phyloP scores from a whole-genome alignment of 2,329 filamentous ascomycete genomes.

The Arthrinium phaeospermum region DNA sequence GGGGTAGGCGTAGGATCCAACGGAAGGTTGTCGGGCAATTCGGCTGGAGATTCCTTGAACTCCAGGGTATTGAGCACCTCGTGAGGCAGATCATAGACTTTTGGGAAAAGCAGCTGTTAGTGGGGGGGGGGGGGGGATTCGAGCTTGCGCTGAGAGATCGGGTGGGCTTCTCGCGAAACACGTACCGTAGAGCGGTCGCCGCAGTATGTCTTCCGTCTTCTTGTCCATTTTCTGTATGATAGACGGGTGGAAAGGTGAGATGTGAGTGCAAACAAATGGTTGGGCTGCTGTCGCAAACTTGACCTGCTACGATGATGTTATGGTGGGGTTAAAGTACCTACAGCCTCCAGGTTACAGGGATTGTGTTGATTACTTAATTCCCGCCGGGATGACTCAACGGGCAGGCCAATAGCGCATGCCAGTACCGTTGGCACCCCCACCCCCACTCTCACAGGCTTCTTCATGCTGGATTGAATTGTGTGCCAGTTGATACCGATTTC shows the following conservation, averaged over 20 bases:
- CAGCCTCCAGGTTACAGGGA: neutral
- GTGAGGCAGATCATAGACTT: slow-evolving; percentile 82
- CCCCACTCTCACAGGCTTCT: neutral
- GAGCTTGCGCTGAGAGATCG: neutral
- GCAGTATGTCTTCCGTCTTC: slow-evolving; percentile 41
- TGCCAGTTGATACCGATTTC: neutral
- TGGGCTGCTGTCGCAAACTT: neutral
- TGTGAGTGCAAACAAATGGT: neutral
- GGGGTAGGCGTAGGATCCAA: slow-evolving; percentile 19
- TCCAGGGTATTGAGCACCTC: slow-evolving; percentile 74
- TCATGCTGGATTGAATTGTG: neutral
- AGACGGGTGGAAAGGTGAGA: neutral
- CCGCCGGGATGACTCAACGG: neutral
- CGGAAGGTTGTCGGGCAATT: neutral
- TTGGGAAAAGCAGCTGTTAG: slow-evolving; percentile 29
- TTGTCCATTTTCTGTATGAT: slow-evolving; percentile 12
- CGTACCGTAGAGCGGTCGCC: slow-evolving; percentile 46
- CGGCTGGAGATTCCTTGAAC: slow-evolving; percentile 50
- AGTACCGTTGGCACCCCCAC: neutral
- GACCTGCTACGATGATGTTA: neutral
- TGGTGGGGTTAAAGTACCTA: slow-evolving; percentile 7
- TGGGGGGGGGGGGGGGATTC: slow-evolving; percentile 24
- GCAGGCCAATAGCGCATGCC: neutral
- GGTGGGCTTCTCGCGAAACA: neutral
- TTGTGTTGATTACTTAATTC: neutral